These are phyloP conservation scores for Picea engelmannii DNA, from an alignment of 83 land plant genomes.

Conservation along the genomic window DNA sequence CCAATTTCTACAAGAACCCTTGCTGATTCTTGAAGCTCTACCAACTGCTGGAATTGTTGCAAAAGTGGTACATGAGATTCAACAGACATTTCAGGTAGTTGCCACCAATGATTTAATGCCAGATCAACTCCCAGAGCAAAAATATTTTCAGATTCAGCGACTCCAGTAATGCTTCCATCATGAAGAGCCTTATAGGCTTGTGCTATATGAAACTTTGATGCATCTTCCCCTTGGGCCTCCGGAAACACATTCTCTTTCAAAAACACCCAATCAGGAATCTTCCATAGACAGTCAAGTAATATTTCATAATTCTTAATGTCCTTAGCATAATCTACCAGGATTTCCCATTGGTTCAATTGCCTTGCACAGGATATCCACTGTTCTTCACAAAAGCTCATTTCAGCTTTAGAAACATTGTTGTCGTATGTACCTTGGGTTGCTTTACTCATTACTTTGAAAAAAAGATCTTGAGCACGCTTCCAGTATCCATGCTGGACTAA, in stretches of 20 bases:
- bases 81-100: slow-evolving; percentile 94
- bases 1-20: slow-evolving; percentile 81
- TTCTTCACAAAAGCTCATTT: slow-evolving; percentile 99
- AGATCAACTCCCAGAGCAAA: slow-evolving; percentile 93
- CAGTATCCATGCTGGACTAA: slow-evolving; percentile 98
- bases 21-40: slow-evolving; percentile 97
- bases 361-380: slow-evolving; percentile 96
- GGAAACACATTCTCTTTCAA: slow-evolving; percentile 90
- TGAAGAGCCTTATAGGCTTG: slow-evolving; percentile 92
- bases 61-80: slow-evolving; percentile 90
- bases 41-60: slow-evolving; percentile 99
- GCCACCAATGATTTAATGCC: slow-evolving; percentile 99
- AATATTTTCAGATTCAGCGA: slow-evolving; percentile 82
- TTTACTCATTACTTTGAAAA: slow-evolving; percentile 94
- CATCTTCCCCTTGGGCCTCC: slow-evolving; percentile 95
- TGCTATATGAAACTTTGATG: slow-evolving; percentile 80
- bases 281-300: slow-evolving; percentile 87
- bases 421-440: slow-evolving; percentile 97
- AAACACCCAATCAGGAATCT: slow-evolving; percentile 86
- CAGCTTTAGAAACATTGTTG: slow-evolving; percentile 89
- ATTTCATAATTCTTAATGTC: slow-evolving; percentile 91
- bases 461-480: slow-evolving; percentile 96
- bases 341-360: slow-evolving; percentile 97
- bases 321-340: slow-evolving; percentile 90
- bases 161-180: slow-evolving; percentile 75